phyloP scores from a whole-genome alignment of 2,329 filamentous ascomycete genomes.

The Basipetospora chlamydospora region DNA sequence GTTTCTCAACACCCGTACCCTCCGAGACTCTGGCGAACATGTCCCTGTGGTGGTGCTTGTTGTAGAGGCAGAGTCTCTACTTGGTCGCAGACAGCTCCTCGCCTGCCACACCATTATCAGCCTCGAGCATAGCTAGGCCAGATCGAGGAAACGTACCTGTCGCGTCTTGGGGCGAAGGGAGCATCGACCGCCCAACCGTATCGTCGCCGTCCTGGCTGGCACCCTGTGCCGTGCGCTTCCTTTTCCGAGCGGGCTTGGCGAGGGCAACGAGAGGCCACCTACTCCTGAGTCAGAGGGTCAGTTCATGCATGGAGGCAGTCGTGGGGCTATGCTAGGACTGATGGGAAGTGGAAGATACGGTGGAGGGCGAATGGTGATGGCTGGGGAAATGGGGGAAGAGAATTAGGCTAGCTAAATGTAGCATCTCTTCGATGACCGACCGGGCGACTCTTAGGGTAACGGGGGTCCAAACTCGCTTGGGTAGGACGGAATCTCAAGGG shows the following conservation, averaged over 20 bases:
- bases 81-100: neutral
- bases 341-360: neutral
- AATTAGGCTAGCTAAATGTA: neutral
- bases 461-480: neutral
- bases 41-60: neutral
- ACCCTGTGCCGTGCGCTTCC: neutral
- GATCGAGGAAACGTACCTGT: too few species aligned
- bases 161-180: neutral
- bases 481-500: neutral
- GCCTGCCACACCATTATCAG: too few species aligned
- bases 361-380: neutral
- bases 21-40: neutral
- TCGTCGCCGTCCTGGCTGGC: neutral
- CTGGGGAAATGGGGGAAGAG: neutral
- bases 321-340: neutral
- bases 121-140: too few species aligned
- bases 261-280: neutral
- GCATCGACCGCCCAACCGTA: neutral
- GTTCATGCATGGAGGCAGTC: neutral
- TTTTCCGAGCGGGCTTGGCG: neutral
- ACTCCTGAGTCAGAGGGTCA: neutral
- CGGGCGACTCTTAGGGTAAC: neutral
- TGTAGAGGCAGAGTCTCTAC: neutral
- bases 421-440: neutral
- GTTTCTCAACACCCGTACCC: neutral